Percentiles rank a stretch among this genome's conserved stretches.
Evolutionary conservation across 2,329 filamentous ascomycete species (phyloP).

Genomic region (Thelonectria discophora): DNA sequence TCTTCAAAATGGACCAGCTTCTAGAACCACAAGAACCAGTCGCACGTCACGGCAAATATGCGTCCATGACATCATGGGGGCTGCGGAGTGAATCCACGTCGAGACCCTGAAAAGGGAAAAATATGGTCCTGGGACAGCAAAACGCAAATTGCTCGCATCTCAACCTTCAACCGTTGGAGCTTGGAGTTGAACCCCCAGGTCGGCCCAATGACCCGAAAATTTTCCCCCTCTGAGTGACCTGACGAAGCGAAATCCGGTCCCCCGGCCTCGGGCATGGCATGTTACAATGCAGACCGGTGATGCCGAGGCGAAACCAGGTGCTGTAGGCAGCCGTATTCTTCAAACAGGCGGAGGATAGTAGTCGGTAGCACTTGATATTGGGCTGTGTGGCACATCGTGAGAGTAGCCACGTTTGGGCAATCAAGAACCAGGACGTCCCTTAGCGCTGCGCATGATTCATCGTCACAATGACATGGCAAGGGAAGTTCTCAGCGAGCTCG

Average conservation of each 20-base stretch:
- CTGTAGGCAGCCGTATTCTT: background rate
- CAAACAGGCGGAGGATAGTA: too few species aligned
- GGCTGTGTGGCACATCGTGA: slow-evolving; percentile 8
- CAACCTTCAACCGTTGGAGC: background rate
- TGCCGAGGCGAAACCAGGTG: too few species aligned
- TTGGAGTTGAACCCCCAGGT: too few species aligned
- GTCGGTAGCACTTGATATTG: background rate
- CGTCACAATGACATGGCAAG: background rate
- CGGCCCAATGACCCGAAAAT: too few species aligned
- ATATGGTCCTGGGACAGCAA: background rate
- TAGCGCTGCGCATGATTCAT: background rate
- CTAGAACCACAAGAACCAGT: slow-evolving; percentile 27
- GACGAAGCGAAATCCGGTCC: too few species aligned
- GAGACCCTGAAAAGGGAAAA: slow-evolving; percentile 11
- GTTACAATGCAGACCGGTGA: too few species aligned
- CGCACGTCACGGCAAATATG: slow-evolving; percentile 7
- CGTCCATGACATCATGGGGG: slow-evolving; percentile 28
- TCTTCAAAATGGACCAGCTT: slow-evolving; percentile 20
- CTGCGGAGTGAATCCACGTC: slow-evolving; percentile 8
- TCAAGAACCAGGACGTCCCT: background rate
- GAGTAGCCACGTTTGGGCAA: slow-evolving; percentile 14
- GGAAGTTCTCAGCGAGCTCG: background rate
- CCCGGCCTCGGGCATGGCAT: too few species aligned
- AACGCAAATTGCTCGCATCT: background rate
- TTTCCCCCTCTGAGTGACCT: too few species aligned